A percentile compares a stretch with the other conserved stretches of the same genome.
Conservation (phyloP, 2,329 filamentous ascomycete genomes). For the Monosporascus sp. region DNA sequence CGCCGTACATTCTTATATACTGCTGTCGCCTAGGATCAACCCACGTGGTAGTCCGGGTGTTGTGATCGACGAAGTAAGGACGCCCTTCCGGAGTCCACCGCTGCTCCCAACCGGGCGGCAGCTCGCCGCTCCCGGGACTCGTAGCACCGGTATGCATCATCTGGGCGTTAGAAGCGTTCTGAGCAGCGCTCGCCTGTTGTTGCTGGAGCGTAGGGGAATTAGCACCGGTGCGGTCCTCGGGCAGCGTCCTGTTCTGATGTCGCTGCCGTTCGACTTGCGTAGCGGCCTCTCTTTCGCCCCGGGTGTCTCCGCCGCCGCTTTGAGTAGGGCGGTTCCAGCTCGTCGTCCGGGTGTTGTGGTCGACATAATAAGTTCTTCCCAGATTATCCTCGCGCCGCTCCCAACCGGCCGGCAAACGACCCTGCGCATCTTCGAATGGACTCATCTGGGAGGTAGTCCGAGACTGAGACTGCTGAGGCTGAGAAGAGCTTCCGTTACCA, state of each 20-base stretch:
- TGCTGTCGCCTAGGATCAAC: constrained; percentile 95
- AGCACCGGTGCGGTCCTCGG: constrained; percentile 89
- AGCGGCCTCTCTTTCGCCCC: constrained; percentile 78
- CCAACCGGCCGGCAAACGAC: constrained; percentile 88
- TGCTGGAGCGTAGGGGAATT: constrained; percentile 77
- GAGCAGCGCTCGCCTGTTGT: constrained; percentile 35
- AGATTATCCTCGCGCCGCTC: constrained; percentile 93
- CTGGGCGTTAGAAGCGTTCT: constrained; percentile 51
- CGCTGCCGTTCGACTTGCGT: constrained; percentile 89
- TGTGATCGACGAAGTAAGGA: constrained; percentile 97
- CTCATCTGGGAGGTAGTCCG: constrained; percentile 61
- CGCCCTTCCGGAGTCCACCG: constrained; percentile 91
- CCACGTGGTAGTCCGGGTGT: constrained; percentile 97
- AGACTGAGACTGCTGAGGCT: constrained; percentile 23
- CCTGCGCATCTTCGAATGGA: constrained; percentile 94
- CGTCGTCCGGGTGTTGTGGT: constrained; percentile 94
- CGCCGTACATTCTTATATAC: constrained; percentile 95
- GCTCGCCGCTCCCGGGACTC: constrained; percentile 87
- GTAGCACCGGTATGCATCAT: constrained; percentile 96
- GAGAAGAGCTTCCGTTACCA: constrained; percentile 25
- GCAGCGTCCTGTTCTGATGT: constrained; percentile 92
- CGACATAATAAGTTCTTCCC: constrained; percentile 94
- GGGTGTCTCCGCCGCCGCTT: constrained; percentile 70
- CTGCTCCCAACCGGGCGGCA: constrained; percentile 95
- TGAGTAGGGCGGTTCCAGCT: constrained; percentile 92